Percentiles rank a stretch among this genome's conserved stretches.
Conservation (phyloP, 768 basidiomycete genomes). For the Lactarius tabidus region DNA sequence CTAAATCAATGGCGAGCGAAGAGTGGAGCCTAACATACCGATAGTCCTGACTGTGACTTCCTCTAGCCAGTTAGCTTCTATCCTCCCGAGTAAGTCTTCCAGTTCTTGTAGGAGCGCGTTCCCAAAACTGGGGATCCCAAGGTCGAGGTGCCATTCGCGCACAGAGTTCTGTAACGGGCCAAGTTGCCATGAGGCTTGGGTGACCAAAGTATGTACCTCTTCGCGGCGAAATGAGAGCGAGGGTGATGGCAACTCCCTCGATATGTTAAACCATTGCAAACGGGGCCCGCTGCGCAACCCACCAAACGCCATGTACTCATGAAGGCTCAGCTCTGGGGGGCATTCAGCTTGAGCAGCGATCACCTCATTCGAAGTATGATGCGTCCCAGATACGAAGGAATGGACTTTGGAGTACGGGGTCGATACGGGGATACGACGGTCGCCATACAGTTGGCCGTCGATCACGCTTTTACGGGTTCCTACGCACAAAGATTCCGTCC, state of each 20-base stretch:
- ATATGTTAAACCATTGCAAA: constrained; percentile 37
- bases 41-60: neutral
- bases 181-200: constrained; percentile 44
- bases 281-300: constrained; percentile 41
- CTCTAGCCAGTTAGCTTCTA: constrained; percentile 40
- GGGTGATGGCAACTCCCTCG: constrained; percentile 35
- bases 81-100: constrained; percentile 32
- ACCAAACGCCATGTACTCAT: constrained; percentile 46
- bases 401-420: neutral
- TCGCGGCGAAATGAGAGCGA: constrained; percentile 37
- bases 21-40: neutral
- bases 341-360: constrained; percentile 41
- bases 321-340: constrained; percentile 37
- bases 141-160: constrained; percentile 41
- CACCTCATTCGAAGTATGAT: constrained; percentile 38
- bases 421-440: neutral
- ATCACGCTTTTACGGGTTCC: too few species aligned
- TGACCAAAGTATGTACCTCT: constrained; percentile 41
- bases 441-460: too few species aligned
- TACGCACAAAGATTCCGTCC: too few species aligned
- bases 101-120: constrained; percentile 35
- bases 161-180: constrained; percentile 31
- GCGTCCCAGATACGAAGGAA: neutral
- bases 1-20: too few species aligned
- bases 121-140: constrained; percentile 34